phyloP scores from a whole-genome alignment of 2,329 filamentous ascomycete species.

The Aspergillus caelatus region DNA sequence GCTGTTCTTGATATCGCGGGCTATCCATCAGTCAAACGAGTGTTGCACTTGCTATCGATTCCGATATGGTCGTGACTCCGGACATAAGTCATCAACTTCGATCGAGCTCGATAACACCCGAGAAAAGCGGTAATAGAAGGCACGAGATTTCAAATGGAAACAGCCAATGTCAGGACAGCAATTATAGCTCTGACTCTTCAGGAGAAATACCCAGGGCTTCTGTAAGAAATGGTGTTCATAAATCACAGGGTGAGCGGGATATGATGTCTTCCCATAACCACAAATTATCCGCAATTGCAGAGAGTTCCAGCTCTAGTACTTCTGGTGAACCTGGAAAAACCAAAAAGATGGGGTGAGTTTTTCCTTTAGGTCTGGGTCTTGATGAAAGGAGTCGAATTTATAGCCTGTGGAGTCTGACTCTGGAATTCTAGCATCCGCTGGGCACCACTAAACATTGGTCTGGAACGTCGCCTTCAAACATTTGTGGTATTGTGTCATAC shows the following conservation, averaged over 20 bases:
- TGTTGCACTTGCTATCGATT: not conserved
- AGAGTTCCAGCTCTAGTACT: not conserved
- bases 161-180: not conserved
- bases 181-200: not conserved
- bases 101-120: not conserved
- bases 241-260: not conserved
- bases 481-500: constrained; percentile 76
- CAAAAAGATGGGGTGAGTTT: not conserved
- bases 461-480: constrained; percentile 74
- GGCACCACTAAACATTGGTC: constrained; percentile 76
- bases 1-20: not conserved
- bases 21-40: not conserved
- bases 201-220: not conserved
- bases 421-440: constrained; percentile 67
- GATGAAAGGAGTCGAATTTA: not conserved
- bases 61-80: not conserved
- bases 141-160: not conserved
- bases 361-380: not conserved
- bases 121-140: not conserved
- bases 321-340: not conserved
- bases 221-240: not conserved
- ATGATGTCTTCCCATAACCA: not conserved
- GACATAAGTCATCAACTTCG: not conserved
- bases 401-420: constrained; percentile 12
- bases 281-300: not conserved